Evolutionary conservation across 257 asterid species (phyloP), one percentile per base, ranked within the genome.

Genomic region (Handroanthus guayacan): DNA sequence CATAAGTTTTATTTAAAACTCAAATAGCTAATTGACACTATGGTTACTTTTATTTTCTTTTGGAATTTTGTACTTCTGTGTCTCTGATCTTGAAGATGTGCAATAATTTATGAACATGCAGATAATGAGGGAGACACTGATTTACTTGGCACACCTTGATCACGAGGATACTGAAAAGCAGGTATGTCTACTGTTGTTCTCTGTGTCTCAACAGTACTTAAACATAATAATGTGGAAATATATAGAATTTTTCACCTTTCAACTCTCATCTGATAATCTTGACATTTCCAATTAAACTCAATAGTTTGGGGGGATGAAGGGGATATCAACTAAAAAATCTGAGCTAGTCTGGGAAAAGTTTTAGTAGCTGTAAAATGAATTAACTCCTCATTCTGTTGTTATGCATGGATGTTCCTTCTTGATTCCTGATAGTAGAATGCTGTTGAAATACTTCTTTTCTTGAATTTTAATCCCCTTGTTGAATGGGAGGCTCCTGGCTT

Each of bases 121-220:
- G 98, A 88, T 91, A 82, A 93, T 93, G 98, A 82, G 97, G 83
- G 97, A 93, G 81, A 93, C 98, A 48, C 82, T 93, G 82, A 91
- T 93, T 81, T 93, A 91, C 84, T 82, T 93, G 84, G 86, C 98
- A 62, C 98, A 93, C 88, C 95, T 93, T 80, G 98, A 93, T 79
- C 98, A 93, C 0, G 96, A 91, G 20, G 98, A 93, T 82, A 93
- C 98, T 4, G 98, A 91, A 84, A 89, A 87, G 63, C 97, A 91
- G 98, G 98, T 91, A 76, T 60, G 54, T 11, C 56, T 58, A 45
- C 66, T 58, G 61, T 45, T 57, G 48, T 13, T 65, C 56, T 5
- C 5, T 58, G n/a, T 75, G 9, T 45, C n/a, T 41, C 60, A 51
- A 62, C 57, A n/a, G 48, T 70, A 70, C 54, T 70, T 70, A n/a